Evolutionary conservation across 2,329 filamentous ascomycete genomes (phyloP).

Genomic region (Pseudocercospora fijiensis): DNA sequence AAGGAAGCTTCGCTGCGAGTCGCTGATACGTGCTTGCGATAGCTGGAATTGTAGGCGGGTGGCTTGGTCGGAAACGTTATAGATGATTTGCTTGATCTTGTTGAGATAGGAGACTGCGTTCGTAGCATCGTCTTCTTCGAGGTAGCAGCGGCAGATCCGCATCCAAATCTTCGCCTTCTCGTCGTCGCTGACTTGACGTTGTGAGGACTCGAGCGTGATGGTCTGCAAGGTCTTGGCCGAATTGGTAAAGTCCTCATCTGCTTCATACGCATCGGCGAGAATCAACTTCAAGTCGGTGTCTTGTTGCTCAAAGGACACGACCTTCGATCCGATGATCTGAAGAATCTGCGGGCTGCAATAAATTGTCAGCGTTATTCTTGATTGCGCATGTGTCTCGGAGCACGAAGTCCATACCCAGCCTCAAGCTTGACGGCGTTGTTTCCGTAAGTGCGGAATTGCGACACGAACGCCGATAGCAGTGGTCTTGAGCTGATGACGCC

Average conservation of each 20-base stretch:
- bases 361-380: neutral
- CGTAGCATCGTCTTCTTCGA: conserved; percentile 89
- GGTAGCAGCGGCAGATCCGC: conserved; percentile 87
- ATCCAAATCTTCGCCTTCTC: conserved; percentile 87
- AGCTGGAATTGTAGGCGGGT: conserved; percentile 83
- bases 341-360: conserved; percentile 61
- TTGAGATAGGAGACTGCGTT: conserved; percentile 85
- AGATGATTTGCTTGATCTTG: conserved; percentile 90
- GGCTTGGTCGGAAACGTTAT: conserved; percentile 70
- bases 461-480: conserved; percentile 66
- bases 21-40: conserved; percentile 87
- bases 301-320: conserved; percentile 81
- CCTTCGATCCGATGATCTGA: conserved; percentile 62
- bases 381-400: conserved; percentile 35
- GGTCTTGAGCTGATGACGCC: conserved; percentile 74
- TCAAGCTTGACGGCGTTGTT: conserved; percentile 68
- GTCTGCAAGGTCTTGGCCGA: conserved; percentile 77
- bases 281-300: conserved; percentile 75
- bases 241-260: conserved; percentile 72
- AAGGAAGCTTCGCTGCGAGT: conserved; percentile 85
- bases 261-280: conserved; percentile 79
- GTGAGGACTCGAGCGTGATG: conserved; percentile 85
- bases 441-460: conserved; percentile 60
- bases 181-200: conserved; percentile 77
- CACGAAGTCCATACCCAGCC: conserved; percentile 50